Conservation (phyloP, 164 flowering plant species). For the Chimonanthus salicifolius region DNA sequence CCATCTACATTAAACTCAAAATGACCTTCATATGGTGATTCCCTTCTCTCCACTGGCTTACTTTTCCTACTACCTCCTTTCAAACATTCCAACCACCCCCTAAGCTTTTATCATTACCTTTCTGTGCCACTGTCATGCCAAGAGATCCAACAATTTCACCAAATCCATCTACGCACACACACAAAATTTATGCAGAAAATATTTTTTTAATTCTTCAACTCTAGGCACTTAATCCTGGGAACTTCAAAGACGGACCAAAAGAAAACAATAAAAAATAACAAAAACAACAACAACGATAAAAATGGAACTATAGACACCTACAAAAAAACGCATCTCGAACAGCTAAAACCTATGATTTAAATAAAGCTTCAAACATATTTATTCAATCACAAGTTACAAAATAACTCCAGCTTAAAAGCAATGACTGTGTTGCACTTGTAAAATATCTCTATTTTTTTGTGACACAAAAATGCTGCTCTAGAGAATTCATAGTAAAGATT, state of each 20-base stretch:
- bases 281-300: neutral
- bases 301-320: neutral
- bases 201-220: neutral
- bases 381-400: neutral
- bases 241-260: neutral
- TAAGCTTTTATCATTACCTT: neutral
- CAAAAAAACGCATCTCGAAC: too few relatives aligned
- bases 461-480: neutral
- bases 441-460: neutral
- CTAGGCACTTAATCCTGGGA: neutral
- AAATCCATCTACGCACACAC: neutral
- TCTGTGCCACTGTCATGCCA: neutral
- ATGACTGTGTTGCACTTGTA: neutral
- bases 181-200: neutral
- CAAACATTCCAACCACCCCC: too few relatives aligned
- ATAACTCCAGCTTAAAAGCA: neutral
- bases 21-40: too few relatives aligned
- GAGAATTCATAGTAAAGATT: neutral
- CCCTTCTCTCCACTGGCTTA: too few relatives aligned
- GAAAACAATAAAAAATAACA: neutral
- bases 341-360: neutral
- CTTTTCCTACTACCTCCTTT: too few relatives aligned
- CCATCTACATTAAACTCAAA: too few relatives aligned
- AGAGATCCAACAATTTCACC: neutral
- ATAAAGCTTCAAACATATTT: neutral